Percentiles rank a stretch among this genome's conserved stretches.
Conservation (phyloP, 208 protist genomes). For the Leishmania braziliensis region DNA sequence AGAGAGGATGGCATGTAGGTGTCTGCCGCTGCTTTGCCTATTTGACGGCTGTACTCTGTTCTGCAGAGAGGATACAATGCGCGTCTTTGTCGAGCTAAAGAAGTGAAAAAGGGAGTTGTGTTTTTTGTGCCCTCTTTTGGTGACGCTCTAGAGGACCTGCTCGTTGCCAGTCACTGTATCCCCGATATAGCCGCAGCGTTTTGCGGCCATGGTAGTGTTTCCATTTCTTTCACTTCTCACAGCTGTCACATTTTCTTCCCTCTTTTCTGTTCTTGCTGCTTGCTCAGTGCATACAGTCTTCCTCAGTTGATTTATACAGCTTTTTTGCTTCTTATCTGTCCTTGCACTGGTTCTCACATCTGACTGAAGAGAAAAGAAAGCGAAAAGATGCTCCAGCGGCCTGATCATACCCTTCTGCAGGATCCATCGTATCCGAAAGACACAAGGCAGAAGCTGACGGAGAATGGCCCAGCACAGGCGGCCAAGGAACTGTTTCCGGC, state of each 20-base stretch:
- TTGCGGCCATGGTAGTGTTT: not conserved
- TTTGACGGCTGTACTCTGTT: not conserved
- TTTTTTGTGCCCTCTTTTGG: not conserved
- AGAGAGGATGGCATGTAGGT: not conserved
- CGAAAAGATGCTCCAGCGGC: constrained; percentile 72
- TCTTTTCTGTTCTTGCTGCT: not conserved
- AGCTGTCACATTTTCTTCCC: not conserved
- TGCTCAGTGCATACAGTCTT: no score
- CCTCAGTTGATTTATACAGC: not conserved
- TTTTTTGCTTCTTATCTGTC: not conserved
- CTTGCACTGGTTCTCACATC: not conserved
- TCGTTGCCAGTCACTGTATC: not conserved
- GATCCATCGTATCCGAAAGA: constrained; percentile 79
- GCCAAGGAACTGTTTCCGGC: constrained; percentile 68
- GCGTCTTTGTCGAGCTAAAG: not conserved
- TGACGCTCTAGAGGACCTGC: not conserved
- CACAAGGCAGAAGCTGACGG: constrained; percentile 39
- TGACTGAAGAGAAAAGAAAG: not conserved
- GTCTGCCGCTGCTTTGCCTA: not conserved
- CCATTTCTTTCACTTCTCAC: not conserved
- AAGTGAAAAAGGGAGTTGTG: not conserved
- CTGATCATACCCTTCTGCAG: constrained; percentile 64
- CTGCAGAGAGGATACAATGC: not conserved
- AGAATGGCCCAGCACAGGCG: constrained; percentile 71
- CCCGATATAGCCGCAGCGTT: not conserved